These are phyloP conservation scores for Nymphaea thermarum DNA, from an alignment of 164 flowering plant genomes.

Conservation along the genomic window DNA sequence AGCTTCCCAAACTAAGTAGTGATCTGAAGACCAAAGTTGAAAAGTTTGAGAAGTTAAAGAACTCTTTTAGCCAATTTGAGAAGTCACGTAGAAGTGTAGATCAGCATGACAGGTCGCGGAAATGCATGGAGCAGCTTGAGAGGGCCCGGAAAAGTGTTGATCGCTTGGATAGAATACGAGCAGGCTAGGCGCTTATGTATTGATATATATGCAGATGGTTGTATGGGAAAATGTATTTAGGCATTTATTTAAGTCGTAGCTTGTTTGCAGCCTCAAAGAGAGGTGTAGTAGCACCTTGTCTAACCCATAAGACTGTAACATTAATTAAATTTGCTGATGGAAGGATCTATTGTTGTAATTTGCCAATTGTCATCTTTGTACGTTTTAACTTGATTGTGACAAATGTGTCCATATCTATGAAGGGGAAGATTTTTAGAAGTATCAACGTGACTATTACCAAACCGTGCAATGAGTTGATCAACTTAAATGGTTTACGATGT, in stretches of 20 bases:
- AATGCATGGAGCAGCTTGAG: slow-evolving; percentile 54
- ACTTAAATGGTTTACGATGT: too few species aligned
- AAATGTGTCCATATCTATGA: too few species aligned
- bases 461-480: too few species aligned
- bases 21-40: slow-evolving; percentile 20
- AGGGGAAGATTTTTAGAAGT: too few species aligned
- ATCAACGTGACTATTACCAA: too few species aligned
- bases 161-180: slow-evolving; percentile 63
- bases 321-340: slow-evolving; percentile 17
- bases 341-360: background rate
- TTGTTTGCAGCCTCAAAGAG: slow-evolving; percentile 4
- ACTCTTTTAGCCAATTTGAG: slow-evolving; percentile 52
- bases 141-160: slow-evolving; percentile 78
- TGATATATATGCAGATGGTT: slow-evolving; percentile 17
- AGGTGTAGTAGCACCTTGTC: slow-evolving; percentile 21
- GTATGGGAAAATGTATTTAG: slow-evolving; percentile 13
- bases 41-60: slow-evolving; percentile 45
- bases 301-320: slow-evolving; percentile 16
- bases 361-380: background rate
- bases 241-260: slow-evolving; percentile 13
- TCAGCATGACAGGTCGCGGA: slow-evolving; percentile 58
- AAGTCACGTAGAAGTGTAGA: slow-evolving; percentile 75
- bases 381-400: background rate
- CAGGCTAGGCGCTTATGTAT: slow-evolving; percentile 33
- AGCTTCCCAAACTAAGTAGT: slow-evolving; percentile 34